These are phyloP conservation scores for Begonia masoniana DNA, from an alignment of 306 rosid genomes.

Conservation along the genomic window DNA sequence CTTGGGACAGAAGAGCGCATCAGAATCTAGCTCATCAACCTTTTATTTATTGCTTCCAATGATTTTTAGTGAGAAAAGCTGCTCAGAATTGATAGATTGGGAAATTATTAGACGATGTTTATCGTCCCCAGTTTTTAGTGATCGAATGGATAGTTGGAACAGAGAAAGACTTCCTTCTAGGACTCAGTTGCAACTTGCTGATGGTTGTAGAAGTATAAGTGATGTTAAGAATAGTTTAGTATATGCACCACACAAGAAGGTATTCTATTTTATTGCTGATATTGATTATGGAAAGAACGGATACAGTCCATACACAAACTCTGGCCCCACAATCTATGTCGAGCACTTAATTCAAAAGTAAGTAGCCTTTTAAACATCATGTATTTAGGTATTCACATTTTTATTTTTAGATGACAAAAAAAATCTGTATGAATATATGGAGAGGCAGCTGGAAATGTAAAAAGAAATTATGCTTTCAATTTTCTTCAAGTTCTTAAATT, in stretches of 20 bases:
- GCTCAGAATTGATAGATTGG: constrained; percentile 56
- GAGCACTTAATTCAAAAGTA: constrained; percentile 42
- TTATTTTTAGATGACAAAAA: no score
- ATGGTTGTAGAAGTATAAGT: constrained; percentile 39
- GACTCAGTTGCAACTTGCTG: constrained; percentile 42
- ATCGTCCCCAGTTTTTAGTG: constrained; percentile 64
- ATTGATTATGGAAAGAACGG: constrained; percentile 35
- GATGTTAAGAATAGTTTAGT: constrained; percentile 71
- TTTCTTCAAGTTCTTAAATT: neutral
- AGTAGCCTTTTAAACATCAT: constrained; percentile 8
- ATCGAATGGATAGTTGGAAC: constrained; percentile 16
- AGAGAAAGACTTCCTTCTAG: constrained; percentile 12
- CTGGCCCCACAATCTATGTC: constrained; percentile 30
- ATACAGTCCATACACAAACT: constrained; percentile 32
- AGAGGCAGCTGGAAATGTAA: no score
- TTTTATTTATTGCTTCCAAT: constrained; percentile 90
- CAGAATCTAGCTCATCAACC: constrained; percentile 27
- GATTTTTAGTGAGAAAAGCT: constrained; percentile 22
- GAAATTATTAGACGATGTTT: constrained; percentile 51
- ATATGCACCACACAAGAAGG: constrained; percentile 39
- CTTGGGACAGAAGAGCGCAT: constrained; percentile 33
- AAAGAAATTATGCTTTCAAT: no score
- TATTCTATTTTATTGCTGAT: constrained; percentile 48
- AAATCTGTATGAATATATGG: no score
- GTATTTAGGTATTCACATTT: no score